phyloP scores from a whole-genome alignment of 2,329 filamentous ascomycete species.

The Microcyclospora pomicola region DNA sequence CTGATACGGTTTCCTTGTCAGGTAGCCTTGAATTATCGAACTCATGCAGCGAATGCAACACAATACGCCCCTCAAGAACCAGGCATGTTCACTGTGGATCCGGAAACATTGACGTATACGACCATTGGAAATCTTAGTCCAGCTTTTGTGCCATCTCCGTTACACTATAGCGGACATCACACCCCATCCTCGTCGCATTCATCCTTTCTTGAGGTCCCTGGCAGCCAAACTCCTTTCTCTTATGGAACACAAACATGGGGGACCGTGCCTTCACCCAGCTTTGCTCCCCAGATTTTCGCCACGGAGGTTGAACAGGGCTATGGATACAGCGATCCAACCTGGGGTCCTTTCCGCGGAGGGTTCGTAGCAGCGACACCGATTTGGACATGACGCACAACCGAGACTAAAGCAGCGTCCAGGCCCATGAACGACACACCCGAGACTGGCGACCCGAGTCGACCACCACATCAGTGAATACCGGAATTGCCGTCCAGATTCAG shows the following conservation, averaged over 20 bases:
- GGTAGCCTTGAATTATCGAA: constrained; percentile 29
- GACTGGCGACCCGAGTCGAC: no score
- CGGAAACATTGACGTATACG: constrained; percentile 15
- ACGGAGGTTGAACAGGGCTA: constrained; percentile 26
- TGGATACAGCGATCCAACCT: constrained; percentile 7
- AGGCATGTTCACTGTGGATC: constrained; percentile 8
- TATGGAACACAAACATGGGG: constrained; percentile 20
- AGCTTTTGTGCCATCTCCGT: constrained; percentile 35
- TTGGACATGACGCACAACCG: constrained; percentile 16
- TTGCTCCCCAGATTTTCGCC: constrained; percentile 22
- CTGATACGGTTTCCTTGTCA: constrained; percentile 35
- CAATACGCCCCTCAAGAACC: constrained; percentile 4
- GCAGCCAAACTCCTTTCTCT: constrained; percentile 14
- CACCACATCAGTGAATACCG: no score
- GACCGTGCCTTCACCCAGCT: constrained; percentile 20
- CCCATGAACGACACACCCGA: no score
- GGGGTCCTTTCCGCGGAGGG: constrained; percentile 10
- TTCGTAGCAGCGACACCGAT: constrained; percentile 22
- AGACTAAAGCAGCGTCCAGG: no score
- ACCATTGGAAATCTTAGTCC: constrained; percentile 33
- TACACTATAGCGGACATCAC: constrained; percentile 26
- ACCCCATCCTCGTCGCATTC: constrained; percentile 17
- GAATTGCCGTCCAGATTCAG: no score
- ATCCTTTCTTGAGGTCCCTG: constrained; percentile 33
- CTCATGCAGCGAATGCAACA: constrained; percentile 10